Conservation (phyloP, 2,329 filamentous ascomycete species). For the Diaporthe australafricana region DNA sequence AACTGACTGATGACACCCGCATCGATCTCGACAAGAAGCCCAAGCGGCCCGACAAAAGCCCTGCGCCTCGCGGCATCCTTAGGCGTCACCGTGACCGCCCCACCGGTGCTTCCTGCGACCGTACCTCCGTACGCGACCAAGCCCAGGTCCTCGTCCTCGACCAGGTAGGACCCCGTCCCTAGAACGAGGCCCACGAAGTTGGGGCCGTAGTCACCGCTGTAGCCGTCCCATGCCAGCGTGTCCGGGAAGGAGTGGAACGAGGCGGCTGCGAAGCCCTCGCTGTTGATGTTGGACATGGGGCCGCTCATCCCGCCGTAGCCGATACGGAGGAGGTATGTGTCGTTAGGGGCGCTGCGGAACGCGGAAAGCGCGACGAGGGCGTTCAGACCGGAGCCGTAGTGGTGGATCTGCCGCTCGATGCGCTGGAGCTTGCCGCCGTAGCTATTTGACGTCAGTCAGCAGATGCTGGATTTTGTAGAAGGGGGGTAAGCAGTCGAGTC, state of each 20-base stretch:
- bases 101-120: slow-evolving; percentile 40
- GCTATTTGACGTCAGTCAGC: slow-evolving; percentile 40
- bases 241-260: slow-evolving; percentile 70
- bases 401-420: slow-evolving; percentile 66
- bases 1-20: slow-evolving; percentile 56
- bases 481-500: too few relatives aligned
- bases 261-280: slow-evolving; percentile 64
- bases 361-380: slow-evolving; percentile 64
- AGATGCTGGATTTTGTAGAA: too few relatives aligned
- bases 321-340: slow-evolving; percentile 63
- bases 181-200: slow-evolving; percentile 64
- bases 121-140: slow-evolving; percentile 63
- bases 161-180: slow-evolving; percentile 62
- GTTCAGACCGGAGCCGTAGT: slow-evolving; percentile 71
- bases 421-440: slow-evolving; percentile 56
- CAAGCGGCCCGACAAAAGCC: slow-evolving; percentile 60
- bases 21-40: slow-evolving; percentile 54
- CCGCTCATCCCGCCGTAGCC: slow-evolving; percentile 66
- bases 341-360: slow-evolving; percentile 58
- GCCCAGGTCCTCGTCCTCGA: slow-evolving; percentile 56
- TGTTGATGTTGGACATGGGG: slow-evolving; percentile 65
- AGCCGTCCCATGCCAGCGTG: slow-evolving; percentile 66
- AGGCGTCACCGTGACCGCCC: slow-evolving; percentile 50
- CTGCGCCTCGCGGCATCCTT: slow-evolving; percentile 59
- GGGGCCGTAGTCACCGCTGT: slow-evolving; percentile 68